Evolutionary conservation across 768 basidiomycete species (phyloP).

Genomic region (Phaeotremella skinneri): DNA sequence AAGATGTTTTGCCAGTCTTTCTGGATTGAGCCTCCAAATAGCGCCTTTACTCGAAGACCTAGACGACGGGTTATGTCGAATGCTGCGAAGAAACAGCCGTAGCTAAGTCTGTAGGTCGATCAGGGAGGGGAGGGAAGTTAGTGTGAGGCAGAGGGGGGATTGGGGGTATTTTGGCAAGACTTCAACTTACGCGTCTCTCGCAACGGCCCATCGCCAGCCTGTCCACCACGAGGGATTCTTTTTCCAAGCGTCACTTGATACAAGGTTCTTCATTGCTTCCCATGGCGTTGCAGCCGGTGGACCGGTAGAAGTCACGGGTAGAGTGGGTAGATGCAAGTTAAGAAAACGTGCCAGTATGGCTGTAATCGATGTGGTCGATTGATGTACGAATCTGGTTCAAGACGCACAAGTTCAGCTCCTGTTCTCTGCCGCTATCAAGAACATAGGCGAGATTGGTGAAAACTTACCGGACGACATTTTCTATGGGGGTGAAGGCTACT

Average conservation of each 20-base stretch:
- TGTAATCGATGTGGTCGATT: conserved; percentile 35
- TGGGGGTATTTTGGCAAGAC: not conserved
- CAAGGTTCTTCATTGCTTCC: conserved; percentile 31
- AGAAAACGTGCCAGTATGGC: conserved; percentile 19
- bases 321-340: conserved; percentile 20
- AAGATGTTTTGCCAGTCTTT: conserved; percentile 32
- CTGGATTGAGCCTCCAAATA: conserved; percentile 32
- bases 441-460: not conserved
- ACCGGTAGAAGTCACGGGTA: conserved; percentile 11
- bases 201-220: conserved; percentile 46
- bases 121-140: not conserved
- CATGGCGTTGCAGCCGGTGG: conserved; percentile 24
- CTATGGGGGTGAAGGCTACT: conserved; percentile 45
- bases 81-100: conserved; percentile 47
- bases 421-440: not conserved
- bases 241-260: conserved; percentile 37
- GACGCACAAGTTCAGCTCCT: not conserved
- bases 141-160: not conserved
- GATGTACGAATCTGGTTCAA: conserved; percentile 25
- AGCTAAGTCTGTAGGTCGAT: conserved; percentile 30
- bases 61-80: conserved; percentile 46
- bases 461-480: conserved; percentile 47
- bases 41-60: conserved; percentile 42
- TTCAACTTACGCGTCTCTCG: conserved; percentile 45
- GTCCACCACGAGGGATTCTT: conserved; percentile 45